Conservation (phyloP, 75 land plant species). For the Ceratopteris richardii region DNA sequence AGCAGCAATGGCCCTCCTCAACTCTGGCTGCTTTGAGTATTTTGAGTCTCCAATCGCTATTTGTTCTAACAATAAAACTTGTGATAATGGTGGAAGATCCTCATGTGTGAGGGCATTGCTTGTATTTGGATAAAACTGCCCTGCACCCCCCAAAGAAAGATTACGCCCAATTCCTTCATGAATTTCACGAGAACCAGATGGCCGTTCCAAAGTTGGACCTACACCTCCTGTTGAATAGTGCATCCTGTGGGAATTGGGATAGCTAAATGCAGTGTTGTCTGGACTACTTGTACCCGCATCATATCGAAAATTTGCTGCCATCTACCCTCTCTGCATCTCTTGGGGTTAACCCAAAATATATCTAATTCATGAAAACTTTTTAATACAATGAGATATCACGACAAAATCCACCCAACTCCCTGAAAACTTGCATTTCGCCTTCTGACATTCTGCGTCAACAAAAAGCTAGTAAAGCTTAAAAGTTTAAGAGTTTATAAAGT, state of each 20-base stretch:
- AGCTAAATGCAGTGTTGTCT: constrained; percentile 34
- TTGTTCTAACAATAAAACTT: constrained; percentile 34
- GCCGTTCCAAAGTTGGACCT: constrained; percentile 40
- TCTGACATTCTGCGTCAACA: background rate
- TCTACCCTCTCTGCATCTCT: constrained; percentile 12
- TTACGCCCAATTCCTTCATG: constrained; percentile 24
- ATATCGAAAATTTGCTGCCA: constrained; percentile 56
- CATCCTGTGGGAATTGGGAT: constrained; percentile 46
- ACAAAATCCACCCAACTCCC: background rate
- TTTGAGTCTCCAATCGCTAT: constrained; percentile 40
- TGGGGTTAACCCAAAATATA: background rate
- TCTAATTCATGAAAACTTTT: background rate
- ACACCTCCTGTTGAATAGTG: constrained; percentile 3
- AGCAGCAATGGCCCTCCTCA: constrained; percentile 44
- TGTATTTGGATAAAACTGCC: constrained; percentile 8
- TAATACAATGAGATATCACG: background rate
- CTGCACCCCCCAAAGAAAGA: constrained; percentile 15
- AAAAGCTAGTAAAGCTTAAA: no score
- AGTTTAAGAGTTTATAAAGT: no score
- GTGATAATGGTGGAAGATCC: constrained; percentile 44
- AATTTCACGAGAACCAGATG: constrained; percentile 53
- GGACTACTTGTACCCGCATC: constrained; percentile 48
- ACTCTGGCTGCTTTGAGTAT: constrained; percentile 33
- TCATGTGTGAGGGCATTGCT: constrained; percentile 4
- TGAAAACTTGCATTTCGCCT: background rate